Evolutionary conservation across 345 rosid genomes (phyloP).

Genomic region (Firmiana major): DNA sequence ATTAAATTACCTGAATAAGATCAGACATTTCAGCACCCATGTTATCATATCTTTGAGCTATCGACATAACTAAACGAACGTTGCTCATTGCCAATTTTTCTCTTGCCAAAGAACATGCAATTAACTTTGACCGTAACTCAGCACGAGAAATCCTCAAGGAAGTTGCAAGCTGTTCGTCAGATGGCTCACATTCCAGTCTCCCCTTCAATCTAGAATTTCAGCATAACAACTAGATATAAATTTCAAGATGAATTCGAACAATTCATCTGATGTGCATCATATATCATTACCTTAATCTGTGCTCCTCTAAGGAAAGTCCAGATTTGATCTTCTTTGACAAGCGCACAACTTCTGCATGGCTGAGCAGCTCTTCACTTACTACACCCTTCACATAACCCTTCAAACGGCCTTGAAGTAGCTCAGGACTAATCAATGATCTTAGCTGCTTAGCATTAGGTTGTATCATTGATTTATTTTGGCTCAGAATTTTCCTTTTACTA

Average conservation of each 20-base stretch:
- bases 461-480: constrained; percentile 28
- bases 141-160: constrained; percentile 73
- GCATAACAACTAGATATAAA: constrained; percentile 7
- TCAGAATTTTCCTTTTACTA: constrained; percentile 40
- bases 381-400: constrained; percentile 85
- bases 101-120: constrained; percentile 78
- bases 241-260: background rate
- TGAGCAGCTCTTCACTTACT: constrained; percentile 63
- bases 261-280: background rate
- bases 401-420: constrained; percentile 49
- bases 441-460: constrained; percentile 35
- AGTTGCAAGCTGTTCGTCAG: constrained; percentile 78
- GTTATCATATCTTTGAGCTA: constrained; percentile 85
- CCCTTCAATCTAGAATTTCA: constrained; percentile 63
- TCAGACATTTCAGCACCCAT: constrained; percentile 96
- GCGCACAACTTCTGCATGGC: constrained; percentile 75
- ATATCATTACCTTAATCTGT: constrained; percentile 57
- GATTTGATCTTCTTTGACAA: constrained; percentile 71
- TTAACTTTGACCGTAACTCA: constrained; percentile 59
- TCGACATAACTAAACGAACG: constrained; percentile 91
- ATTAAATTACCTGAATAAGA: constrained; percentile 78
- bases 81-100: constrained; percentile 97
- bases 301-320: constrained; percentile 78
- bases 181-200: constrained; percentile 79
- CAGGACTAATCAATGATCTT: constrained; percentile 46